phyloP scores from a whole-genome alignment of 176 grass and related monocot genomes.

The Eremochloa ophiuroides region DNA sequence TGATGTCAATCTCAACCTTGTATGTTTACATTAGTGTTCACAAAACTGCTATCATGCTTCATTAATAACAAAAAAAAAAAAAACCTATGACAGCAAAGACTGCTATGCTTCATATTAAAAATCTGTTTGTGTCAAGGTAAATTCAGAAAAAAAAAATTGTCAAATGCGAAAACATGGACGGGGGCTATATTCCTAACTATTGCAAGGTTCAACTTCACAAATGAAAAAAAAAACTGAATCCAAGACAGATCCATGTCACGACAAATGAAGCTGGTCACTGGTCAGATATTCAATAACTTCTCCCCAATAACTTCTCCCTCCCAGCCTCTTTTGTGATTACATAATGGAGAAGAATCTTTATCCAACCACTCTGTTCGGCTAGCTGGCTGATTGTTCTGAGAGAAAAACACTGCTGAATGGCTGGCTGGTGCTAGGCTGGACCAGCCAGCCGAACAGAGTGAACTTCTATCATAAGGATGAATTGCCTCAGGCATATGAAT shows the following conservation, averaged over 20 bases:
- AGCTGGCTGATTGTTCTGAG: too few species aligned
- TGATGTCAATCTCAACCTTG: neutral
- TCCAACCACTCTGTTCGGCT: too few species aligned
- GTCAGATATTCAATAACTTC: neutral
- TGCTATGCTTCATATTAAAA: constrained; percentile 1
- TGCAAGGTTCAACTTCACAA: neutral
- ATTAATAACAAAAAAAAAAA: neutral
- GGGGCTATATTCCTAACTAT: neutral
- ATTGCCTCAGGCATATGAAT: neutral
- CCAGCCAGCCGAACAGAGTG: too few species aligned
- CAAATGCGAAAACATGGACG: neutral
- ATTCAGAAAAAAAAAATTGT: neutral
- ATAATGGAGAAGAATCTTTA: neutral
- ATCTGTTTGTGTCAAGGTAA: neutral
- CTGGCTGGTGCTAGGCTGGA: too few species aligned
- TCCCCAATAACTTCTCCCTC: neutral
- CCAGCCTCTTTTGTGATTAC: neutral
- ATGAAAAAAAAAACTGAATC: constrained; percentile 21
- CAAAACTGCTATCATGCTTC: neutral
- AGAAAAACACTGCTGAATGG: too few species aligned
- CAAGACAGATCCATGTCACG: neutral
- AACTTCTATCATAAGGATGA: neutral
- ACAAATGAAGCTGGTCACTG: constrained; percentile 4
- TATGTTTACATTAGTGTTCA: neutral
- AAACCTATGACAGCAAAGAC: neutral